Evolutionary conservation across 2,329 filamentous ascomycete species (phyloP), one percentile per base, ranked within the genome.

Genomic region (Scedosporium minutisporum): DNA sequence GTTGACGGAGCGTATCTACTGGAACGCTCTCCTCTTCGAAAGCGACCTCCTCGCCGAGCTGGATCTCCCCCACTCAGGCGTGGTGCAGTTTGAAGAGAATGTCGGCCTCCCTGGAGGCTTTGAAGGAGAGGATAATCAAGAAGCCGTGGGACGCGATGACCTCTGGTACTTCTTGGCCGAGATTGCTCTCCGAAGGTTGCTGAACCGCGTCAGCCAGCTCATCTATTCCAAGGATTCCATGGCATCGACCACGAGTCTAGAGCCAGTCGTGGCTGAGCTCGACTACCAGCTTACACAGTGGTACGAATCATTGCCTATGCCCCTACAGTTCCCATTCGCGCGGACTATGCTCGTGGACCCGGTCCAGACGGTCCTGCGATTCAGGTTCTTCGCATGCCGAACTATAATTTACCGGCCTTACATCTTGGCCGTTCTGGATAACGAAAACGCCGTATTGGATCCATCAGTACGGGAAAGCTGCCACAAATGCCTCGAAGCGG

Each of bases 351-450:
- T 91, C 27, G 81, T 85, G 63, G 89, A 91, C 69, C 87, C 89
- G 3, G 85, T 92, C 5, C 90, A 93, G 73, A 91, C 89, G 0
- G 90, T 93, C 6, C 77, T 95, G 58, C 82, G 90, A 57, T 78
- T 93, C 64, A 84, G 90, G 33, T 95, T 93, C 76, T 93, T 91
- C 72, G 90, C 90, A 51, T 95, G 90, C 73, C 86, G 89, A 63
- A 93, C 90, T 27, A 93, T 93, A 69, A 93, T 95, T 66, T 93
- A 91, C 75, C 83, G 90, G 29, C 90, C 90, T 0, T 93, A 93
- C 72, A 90, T 93, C 65, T 78, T 92, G 64, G 88, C 89, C 10
- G 90, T 93, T 1, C 75, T 95, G 23, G 87, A 92, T 69, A 90
- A 93, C 65, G 89, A 92, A 68, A 86, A 86, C 66, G 82, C 88